These are phyloP conservation scores for Leccinellum luteum DNA, from an alignment of 768 basidiomycete genomes.

Conservation along the genomic window DNA sequence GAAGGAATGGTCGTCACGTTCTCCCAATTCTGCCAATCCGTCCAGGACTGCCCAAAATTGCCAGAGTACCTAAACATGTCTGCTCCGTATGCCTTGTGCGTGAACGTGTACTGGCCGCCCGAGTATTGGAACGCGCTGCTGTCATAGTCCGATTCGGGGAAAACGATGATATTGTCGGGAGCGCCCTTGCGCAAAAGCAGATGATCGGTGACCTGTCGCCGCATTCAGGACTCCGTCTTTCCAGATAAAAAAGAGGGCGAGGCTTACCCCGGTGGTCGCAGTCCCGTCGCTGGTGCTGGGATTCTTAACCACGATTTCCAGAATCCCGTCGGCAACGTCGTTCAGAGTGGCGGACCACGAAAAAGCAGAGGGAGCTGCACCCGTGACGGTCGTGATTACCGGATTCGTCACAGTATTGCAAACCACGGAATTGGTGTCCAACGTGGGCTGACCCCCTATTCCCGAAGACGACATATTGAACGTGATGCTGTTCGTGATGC, in stretches of 20 bases:
- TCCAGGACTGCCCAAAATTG: conserved; percentile 86
- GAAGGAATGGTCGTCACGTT: conserved; percentile 62
- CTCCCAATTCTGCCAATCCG: conserved; percentile 78
- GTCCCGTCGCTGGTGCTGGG: conserved; percentile 42
- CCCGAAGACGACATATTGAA: conserved; percentile 72
- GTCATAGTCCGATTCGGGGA: conserved; percentile 80
- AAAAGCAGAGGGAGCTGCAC: conserved; percentile 58
- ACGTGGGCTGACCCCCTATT: conserved; percentile 51
- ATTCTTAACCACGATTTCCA: conserved; percentile 67
- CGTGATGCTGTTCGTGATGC: conserved; percentile 59
- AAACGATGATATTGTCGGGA: conserved; percentile 78
- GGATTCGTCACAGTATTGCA: conserved; percentile 53
- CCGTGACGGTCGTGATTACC: conserved; percentile 48
- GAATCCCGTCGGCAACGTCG: conserved; percentile 79
- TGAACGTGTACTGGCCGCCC: conserved; percentile 68
- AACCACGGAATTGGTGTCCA: conserved; percentile 40
- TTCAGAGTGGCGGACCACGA: conserved; percentile 71
- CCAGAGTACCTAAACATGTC: conserved; percentile 85
- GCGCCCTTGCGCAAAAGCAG: conserved; percentile 79
- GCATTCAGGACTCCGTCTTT: conserved; percentile 4
- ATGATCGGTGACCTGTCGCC: conserved; percentile 60
- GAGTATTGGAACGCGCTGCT: conserved; percentile 52
- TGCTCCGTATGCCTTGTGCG: conserved; percentile 82
- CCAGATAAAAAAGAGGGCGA: neutral
- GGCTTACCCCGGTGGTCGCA: conserved; percentile 55